phyloP scores from a whole-genome alignment of 352 stramenopile species.

The Pythium rishiriense region DNA sequence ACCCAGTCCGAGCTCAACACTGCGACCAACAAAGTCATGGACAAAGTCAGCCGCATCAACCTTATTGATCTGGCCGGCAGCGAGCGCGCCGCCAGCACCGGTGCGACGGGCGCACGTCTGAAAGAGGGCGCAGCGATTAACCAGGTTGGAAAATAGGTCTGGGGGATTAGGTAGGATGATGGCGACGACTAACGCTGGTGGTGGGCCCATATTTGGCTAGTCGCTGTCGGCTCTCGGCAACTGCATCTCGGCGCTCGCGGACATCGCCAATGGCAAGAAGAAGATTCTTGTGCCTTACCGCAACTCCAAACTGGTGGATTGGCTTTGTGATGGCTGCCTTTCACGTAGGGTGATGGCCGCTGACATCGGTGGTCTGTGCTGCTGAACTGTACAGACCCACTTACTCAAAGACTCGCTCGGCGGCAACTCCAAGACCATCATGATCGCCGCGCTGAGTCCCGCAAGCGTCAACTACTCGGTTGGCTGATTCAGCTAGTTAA shows the following conservation, averaged over 20 bases:
- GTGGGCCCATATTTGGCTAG: conserved; percentile 20
- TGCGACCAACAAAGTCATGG: conserved; percentile 71
- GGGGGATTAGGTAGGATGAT: conserved; percentile 1
- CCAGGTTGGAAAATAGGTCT: conserved; percentile 41
- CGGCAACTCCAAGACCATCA: conserved; percentile 90
- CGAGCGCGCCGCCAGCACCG: conserved; percentile 88
- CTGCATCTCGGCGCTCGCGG: conserved; percentile 90
- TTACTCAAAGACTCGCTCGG: conserved; percentile 85
- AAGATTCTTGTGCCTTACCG: conserved; percentile 89
- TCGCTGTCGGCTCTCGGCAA: conserved; percentile 90
- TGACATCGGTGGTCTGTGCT: not conserved
- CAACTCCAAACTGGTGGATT: conserved; percentile 93
- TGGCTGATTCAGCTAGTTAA: not conserved
- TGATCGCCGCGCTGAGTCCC: conserved; percentile 89
- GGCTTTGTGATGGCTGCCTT: too few species aligned
- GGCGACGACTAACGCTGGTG: too few species aligned
- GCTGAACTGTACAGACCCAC: conserved; percentile 50
- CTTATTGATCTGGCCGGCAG: conserved; percentile 93
- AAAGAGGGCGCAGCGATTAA: conserved; percentile 96
- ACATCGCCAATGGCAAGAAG: conserved; percentile 86
- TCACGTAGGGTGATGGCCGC: too few species aligned
- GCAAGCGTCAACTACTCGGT: conserved; percentile 88
- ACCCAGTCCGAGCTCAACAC: conserved; percentile 77
- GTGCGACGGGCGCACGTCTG: conserved; percentile 80
- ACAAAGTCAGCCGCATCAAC: conserved; percentile 87